phyloP scores from a whole-genome alignment of 2,329 filamentous ascomycete genomes.

The Aspergillus fumigatus region DNA sequence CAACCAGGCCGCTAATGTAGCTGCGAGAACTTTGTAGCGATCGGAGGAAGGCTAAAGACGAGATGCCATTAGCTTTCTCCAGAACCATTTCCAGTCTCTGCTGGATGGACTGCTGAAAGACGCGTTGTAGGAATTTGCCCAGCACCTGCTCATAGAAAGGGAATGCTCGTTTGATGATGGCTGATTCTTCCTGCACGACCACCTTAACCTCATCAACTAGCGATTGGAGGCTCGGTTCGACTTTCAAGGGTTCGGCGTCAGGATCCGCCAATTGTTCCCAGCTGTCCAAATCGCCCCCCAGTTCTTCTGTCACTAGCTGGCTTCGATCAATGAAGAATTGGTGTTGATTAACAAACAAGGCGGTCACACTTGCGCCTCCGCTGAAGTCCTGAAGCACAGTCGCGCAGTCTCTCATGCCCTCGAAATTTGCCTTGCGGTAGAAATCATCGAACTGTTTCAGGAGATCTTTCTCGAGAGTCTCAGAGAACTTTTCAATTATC shows the following conservation, averaged over 20 bases:
- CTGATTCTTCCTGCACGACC: conserved; percentile 93
- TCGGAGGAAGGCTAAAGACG: conserved; percentile 83
- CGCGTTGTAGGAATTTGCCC: conserved; percentile 85
- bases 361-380: conserved; percentile 90
- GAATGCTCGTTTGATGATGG: conserved; percentile 93
- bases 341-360: conserved; percentile 95
- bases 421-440: conserved; percentile 90
- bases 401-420: conserved; percentile 96
- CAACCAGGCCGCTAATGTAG: conserved; percentile 81
- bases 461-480: conserved; percentile 90
- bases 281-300: conserved; percentile 56
- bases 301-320: conserved; percentile 83
- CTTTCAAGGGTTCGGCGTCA: conserved; percentile 82
- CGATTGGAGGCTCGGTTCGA: conserved; percentile 88
- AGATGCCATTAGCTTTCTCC: conserved; percentile 88
- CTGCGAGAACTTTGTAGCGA: conserved; percentile 85
- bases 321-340: conserved; percentile 98
- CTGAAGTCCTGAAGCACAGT: conserved; percentile 94
- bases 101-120: conserved; percentile 98
- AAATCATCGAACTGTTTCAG: conserved; percentile 96
- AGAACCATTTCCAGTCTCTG: conserved; percentile 92
- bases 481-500: conserved; percentile 92
- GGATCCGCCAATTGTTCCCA: conserved; percentile 95
- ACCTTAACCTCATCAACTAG: conserved; percentile 91
- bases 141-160: conserved; percentile 94